A percentile compares a stretch with the other conserved stretches of the same genome.
phyloP scores from a whole-genome alignment of 2,329 filamentous ascomycete species.

The Aspergillus sp. region DNA sequence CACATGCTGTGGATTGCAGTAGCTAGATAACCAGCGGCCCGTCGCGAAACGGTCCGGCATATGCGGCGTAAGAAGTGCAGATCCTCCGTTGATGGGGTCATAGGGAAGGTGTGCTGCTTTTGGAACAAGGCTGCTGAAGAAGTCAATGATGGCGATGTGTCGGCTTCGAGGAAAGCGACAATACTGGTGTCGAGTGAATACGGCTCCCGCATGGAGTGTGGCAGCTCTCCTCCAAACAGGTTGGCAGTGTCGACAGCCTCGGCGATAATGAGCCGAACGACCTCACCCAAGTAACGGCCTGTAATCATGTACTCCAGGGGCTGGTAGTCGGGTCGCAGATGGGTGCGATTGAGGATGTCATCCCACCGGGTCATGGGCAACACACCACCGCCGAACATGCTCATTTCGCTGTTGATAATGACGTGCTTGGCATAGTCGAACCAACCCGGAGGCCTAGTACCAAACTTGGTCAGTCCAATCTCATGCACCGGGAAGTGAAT shows the following conservation, averaged over 20 bases:
- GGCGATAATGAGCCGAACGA: conserved; percentile 54
- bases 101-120: conserved; percentile 45
- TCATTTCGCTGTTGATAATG: conserved; percentile 59
- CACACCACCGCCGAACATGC: conserved; percentile 56
- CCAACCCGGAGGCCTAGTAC: conserved; percentile 48
- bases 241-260: conserved; percentile 52
- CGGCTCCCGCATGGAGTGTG: conserved; percentile 48
- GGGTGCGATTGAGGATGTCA: conserved; percentile 51
- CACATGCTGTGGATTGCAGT: conserved; percentile 58
- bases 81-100: conserved; percentile 42
- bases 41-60: conserved; percentile 48
- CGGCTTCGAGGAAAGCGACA: conserved; percentile 51
- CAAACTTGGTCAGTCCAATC: conserved; percentile 52
- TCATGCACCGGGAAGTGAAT: conserved; percentile 52
- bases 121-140: conserved; percentile 43
- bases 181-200: conserved; percentile 56
- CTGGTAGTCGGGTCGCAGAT: conserved; percentile 56
- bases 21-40: conserved; percentile 57
- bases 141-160: conserved; percentile 32
- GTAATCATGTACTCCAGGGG: conserved; percentile 60
- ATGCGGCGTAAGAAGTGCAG: conserved; percentile 50
- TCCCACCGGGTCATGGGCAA: conserved; percentile 57
- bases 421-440: conserved; percentile 53
- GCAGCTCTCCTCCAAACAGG: conserved; percentile 52
- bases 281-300: conserved; percentile 58